phyloP scores from a whole-genome alignment of 2,329 filamentous ascomycete species.

The Penicillium nordicum region DNA sequence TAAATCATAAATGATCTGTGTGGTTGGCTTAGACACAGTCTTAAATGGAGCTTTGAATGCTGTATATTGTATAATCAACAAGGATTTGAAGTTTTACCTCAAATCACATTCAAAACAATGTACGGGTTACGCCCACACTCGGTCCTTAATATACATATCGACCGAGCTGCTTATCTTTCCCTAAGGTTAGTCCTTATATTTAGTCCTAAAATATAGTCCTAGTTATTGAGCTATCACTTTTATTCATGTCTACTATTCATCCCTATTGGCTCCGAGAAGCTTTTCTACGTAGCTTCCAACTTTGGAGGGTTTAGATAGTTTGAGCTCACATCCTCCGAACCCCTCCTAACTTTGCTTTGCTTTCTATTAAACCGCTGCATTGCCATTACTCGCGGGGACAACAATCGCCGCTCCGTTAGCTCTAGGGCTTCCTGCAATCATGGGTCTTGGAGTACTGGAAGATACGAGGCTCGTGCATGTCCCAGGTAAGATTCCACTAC shows the following conservation, averaged over 20 bases:
- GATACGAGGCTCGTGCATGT: slow-evolving; percentile 64
- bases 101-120: background rate
- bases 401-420: background rate
- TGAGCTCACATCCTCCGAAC: background rate
- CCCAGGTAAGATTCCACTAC: slow-evolving; percentile 58
- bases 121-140: background rate
- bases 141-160: background rate
- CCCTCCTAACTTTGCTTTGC: background rate
- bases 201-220: background rate
- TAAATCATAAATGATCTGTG: background rate
- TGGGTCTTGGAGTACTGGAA: slow-evolving; percentile 73
- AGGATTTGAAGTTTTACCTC: background rate
- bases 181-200: background rate
- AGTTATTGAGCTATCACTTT: background rate
- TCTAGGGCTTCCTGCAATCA: slow-evolving; percentile 28
- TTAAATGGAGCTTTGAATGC: background rate
- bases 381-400: background rate
- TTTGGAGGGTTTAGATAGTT: background rate
- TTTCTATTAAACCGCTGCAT: background rate
- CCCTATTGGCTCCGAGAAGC: slow-evolving; percentile 2
- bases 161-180: background rate
- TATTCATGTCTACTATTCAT: background rate
- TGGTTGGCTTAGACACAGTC: background rate
- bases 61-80: background rate
- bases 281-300: background rate